phyloP scores from a whole-genome alignment of 192 early-diverging fungal species.

The Umbelopsis ramanniana region DNA sequence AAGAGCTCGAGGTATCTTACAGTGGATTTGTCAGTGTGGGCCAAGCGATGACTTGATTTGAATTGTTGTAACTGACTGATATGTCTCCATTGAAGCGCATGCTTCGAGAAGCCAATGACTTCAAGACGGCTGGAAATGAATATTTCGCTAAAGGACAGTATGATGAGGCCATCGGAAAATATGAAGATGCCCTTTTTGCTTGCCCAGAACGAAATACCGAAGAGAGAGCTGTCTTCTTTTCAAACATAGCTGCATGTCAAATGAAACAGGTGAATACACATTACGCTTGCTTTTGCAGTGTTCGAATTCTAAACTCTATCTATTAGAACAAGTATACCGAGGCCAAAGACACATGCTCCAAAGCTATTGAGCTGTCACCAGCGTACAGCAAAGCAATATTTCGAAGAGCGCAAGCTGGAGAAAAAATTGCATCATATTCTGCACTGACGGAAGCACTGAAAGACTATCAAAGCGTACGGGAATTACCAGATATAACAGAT shows the following conservation, averaged over 20 bases:
- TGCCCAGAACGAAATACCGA: constrained; percentile 26
- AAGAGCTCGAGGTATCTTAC: constrained; percentile 43
- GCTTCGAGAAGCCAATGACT: constrained; percentile 47
- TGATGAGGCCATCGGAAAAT: constrained; percentile 30
- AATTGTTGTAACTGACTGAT: background rate
- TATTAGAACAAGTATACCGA: constrained; percentile 43
- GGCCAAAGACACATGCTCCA: constrained; percentile 43
- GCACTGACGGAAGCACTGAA: constrained; percentile 53
- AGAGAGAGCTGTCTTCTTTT: constrained; percentile 58
- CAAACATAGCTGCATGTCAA: constrained; percentile 71
- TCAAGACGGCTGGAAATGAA: constrained; percentile 53
- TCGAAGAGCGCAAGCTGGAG: constrained; percentile 65
- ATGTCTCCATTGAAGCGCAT: constrained; percentile 36
- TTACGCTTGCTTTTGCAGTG: background rate
- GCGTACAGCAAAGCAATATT: constrained; percentile 61
- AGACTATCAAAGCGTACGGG: constrained; percentile 27
- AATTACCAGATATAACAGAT: constrained; percentile 11
- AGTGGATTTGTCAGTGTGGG: too few relatives aligned
- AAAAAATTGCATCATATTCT: constrained; percentile 50
- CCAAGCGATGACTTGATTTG: too few relatives aligned
- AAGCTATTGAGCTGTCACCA: constrained; percentile 58
- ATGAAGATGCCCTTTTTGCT: constrained; percentile 23
- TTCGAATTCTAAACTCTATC: background rate
- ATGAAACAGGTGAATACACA: constrained; percentile 51
- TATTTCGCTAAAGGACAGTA: constrained; percentile 50